These are phyloP conservation scores for Aspergillus phoenicis DNA, from an alignment of 2,329 filamentous ascomycete species.

Conservation along the genomic window DNA sequence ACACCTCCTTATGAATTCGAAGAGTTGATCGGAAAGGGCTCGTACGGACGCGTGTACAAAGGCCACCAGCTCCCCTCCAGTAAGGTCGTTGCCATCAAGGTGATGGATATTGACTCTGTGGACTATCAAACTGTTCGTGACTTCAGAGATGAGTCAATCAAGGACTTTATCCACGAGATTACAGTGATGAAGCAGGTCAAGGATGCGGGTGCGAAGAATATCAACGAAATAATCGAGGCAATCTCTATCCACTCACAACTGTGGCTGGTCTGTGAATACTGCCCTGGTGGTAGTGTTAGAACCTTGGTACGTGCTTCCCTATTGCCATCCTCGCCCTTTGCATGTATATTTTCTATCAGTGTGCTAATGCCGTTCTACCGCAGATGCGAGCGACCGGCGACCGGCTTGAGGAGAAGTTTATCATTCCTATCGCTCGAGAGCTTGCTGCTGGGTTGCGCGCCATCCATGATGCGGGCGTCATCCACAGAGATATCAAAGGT, in stretches of 20 bases:
- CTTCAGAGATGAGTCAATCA: constrained; percentile 52
- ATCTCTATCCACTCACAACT: constrained; percentile 65
- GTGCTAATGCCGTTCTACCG: constrained; percentile 1
- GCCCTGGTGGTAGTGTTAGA: constrained; percentile 66
- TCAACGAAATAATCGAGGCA: constrained; percentile 66
- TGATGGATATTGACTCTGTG: constrained; percentile 53
- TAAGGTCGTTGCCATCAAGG: constrained; percentile 54
- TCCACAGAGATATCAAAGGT: constrained; percentile 68
- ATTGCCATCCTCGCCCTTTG: constrained; percentile 3
- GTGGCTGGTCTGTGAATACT: constrained; percentile 69
- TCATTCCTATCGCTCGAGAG: constrained; percentile 66
- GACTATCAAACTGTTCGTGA: constrained; percentile 53
- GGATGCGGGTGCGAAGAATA: constrained; percentile 63
- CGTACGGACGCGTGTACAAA: constrained; percentile 56
- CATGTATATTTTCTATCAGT: constrained; percentile 22
- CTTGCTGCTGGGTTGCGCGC: constrained; percentile 63
- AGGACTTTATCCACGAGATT: constrained; percentile 64
- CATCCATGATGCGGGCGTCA: constrained; percentile 66
- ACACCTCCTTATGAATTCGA: constrained; percentile 53
- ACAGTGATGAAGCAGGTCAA: constrained; percentile 64
- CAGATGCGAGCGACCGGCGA: constrained; percentile 54
- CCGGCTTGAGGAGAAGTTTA: constrained; percentile 61
- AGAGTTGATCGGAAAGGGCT: constrained; percentile 55
- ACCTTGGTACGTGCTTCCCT: constrained; percentile 56
- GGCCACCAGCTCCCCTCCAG: constrained; percentile 44